Evolutionary conservation across 2,329 filamentous ascomycete species (phyloP).

Genomic region (Anthostomella pinea): DNA sequence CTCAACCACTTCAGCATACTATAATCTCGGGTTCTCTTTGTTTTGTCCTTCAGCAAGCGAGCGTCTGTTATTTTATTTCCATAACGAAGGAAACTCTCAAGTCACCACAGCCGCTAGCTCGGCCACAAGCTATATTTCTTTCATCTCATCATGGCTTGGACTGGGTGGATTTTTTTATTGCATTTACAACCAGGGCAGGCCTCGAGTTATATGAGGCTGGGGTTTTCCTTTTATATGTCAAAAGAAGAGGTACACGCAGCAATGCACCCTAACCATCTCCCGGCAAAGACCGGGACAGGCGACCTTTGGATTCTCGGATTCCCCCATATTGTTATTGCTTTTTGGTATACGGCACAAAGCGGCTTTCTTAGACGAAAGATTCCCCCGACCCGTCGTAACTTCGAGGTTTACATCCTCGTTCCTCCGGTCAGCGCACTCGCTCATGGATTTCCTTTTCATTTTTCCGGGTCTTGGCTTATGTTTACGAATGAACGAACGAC

Average conservation of each 20-base stretch:
- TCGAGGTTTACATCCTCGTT: conserved; percentile 17
- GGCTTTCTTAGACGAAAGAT: conserved; percentile 42
- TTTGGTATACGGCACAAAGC: conserved; percentile 38
- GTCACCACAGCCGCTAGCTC: conserved; percentile 47
- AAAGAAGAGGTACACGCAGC: conserved; percentile 62
- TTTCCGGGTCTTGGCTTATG: conserved; percentile 37
- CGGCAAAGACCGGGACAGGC: conserved; percentile 48
- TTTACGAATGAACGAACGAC: conserved; percentile 42
- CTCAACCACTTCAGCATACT: conserved; percentile 25
- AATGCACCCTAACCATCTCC: conserved; percentile 53
- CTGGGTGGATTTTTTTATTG: conserved; percentile 50
- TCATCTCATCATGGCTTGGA: conserved; percentile 54
- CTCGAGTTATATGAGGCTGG: conserved; percentile 44
- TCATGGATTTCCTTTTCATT: conserved; percentile 34
- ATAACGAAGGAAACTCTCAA: conserved; percentile 20
- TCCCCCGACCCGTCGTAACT: conserved; percentile 34
- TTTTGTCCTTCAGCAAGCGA: conserved; percentile 39
- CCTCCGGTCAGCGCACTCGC: conserved; percentile 32
- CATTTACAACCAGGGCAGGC: conserved; percentile 52
- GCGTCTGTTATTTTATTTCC: conserved; percentile 35
- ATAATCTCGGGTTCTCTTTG: conserved; percentile 25
- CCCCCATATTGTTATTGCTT: conserved; percentile 33
- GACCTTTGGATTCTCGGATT: conserved; percentile 41
- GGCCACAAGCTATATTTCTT: conserved; percentile 41
- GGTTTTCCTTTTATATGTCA: conserved; percentile 34